These are phyloP conservation scores for Chlamydomonas eustigma DNA, from an alignment of 139 green algal species.

Conservation along the genomic window DNA sequence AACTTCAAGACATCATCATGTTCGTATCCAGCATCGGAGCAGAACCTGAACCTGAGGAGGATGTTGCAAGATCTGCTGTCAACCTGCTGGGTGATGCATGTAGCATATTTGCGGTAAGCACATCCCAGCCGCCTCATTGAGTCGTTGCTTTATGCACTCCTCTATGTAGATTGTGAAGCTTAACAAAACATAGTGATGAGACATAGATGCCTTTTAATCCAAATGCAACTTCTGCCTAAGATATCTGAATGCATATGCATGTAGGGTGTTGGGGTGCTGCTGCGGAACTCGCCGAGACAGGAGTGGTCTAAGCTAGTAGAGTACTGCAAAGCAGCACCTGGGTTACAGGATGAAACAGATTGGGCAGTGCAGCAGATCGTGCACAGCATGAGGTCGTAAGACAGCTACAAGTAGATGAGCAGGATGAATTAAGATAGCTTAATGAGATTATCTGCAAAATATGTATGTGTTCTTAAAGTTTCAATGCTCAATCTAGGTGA, in stretches of 20 bases:
- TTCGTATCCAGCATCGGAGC: constrained; percentile 43
- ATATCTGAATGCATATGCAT: too few species aligned
- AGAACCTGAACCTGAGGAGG: constrained; percentile 32
- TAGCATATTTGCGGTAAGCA: constrained; percentile 12
- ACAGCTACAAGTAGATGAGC: too few species aligned
- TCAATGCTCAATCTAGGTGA: not conserved
- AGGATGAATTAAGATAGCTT: too few species aligned
- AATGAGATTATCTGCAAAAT: too few species aligned
- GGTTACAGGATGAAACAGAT: constrained; percentile 11
- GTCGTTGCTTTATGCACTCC: too few species aligned
- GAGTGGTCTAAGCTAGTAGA: constrained; percentile 16
- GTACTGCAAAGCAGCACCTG: constrained; percentile 7
- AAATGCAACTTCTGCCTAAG: not conserved
- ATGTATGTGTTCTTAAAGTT: constrained; percentile 1
- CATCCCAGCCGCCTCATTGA: too few species aligned
- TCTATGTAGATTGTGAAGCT: too few species aligned
- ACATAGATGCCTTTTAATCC: not conserved
- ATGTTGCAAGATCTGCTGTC: constrained; percentile 42
- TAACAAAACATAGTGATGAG: too few species aligned
- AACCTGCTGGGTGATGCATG: constrained; percentile 56
- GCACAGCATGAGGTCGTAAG: constrained; percentile 13
- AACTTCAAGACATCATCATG: constrained; percentile 28
- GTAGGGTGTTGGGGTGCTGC: constrained; percentile 10
- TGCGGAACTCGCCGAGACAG: not conserved
- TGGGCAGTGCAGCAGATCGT: constrained; percentile 22